A percentile compares a stretch with the other conserved stretches of the same genome.
Conservation (phyloP, 495 filamentous ascomycete genomes). For the Geoglossum glabrum region DNA sequence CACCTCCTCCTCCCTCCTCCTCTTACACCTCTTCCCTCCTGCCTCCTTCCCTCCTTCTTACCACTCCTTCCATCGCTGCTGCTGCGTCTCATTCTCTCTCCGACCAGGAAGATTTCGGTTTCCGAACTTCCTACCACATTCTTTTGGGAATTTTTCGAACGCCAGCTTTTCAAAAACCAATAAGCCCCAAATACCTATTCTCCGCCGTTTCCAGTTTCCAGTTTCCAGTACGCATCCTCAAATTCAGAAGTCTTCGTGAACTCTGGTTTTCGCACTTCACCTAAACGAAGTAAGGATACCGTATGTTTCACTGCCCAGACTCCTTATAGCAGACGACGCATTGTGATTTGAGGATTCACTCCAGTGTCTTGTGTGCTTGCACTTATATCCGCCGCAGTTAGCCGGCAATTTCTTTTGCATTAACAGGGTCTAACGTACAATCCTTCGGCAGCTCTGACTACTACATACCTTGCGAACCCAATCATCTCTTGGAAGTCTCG, state of each 20-base stretch:
- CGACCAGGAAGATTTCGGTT: slow-evolving; percentile 1
- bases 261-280: not conserved
- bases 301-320: not conserved
- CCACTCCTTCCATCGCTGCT: not conserved
- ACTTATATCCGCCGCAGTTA: no score
- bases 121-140: not conserved
- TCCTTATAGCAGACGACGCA: not conserved
- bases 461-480: not conserved
- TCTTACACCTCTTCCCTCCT: not conserved
- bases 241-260: not conserved
- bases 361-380: not conserved
- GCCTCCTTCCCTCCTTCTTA: not conserved
- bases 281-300: not conserved
- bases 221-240: no score
- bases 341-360: not conserved
- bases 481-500: slow-evolving; percentile 3
- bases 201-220: not conserved
- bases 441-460: not conserved
- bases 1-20: not conserved
- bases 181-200: not conserved
- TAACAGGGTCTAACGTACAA: not conserved
- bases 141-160: not conserved
- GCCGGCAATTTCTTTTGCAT: not conserved
- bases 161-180: not conserved
- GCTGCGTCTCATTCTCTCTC: slow-evolving; percentile 1